A percentile compares a stretch with the other conserved stretches of the same genome.
These are phyloP conservation scores for Claviceps monticola DNA, from an alignment of 2,329 filamentous ascomycete species.

Conservation along the genomic window DNA sequence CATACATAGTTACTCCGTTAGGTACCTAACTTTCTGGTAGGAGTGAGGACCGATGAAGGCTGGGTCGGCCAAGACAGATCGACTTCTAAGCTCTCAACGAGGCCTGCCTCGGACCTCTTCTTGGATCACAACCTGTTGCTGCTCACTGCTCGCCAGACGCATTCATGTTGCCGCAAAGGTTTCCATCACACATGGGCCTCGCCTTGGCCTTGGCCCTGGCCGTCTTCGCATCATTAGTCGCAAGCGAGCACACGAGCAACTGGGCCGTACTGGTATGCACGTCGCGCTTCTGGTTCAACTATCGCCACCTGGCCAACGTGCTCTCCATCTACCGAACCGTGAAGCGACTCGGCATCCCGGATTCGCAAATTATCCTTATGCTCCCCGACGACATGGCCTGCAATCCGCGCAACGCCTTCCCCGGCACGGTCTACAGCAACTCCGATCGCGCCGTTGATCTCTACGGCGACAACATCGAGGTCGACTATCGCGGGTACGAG, in stretches of 20 bases:
- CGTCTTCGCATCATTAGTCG: constrained; percentile 31
- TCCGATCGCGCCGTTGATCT: constrained; percentile 89
- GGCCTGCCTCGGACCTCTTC: background rate
- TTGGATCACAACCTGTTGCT: background rate
- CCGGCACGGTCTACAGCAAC: constrained; percentile 96
- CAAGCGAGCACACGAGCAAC: constrained; percentile 84
- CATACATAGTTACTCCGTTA: too few relatives aligned
- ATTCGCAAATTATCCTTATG: constrained; percentile 99
- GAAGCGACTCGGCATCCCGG: constrained; percentile 91
- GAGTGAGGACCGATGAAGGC: too few relatives aligned
- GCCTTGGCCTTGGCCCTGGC: constrained; percentile 32
- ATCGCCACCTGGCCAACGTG: constrained; percentile 94
- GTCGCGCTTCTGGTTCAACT: constrained; percentile 99
- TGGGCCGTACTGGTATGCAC: constrained; percentile 99
- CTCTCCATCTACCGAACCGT: constrained; percentile 95
- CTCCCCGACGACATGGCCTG: constrained; percentile 99
- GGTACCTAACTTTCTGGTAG: too few relatives aligned
- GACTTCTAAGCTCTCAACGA: too few relatives aligned
- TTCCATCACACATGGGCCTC: constrained; percentile 29
- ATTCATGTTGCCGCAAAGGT: constrained; percentile 32
- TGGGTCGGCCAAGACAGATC: too few relatives aligned
- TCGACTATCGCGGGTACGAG: constrained; percentile 95
- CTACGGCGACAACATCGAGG: constrained; percentile 97
- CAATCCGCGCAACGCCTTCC: constrained; percentile 96
- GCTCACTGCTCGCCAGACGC: background rate